Conservation (phyloP, 345 rosid species). For the Psidium guajava region DNA sequence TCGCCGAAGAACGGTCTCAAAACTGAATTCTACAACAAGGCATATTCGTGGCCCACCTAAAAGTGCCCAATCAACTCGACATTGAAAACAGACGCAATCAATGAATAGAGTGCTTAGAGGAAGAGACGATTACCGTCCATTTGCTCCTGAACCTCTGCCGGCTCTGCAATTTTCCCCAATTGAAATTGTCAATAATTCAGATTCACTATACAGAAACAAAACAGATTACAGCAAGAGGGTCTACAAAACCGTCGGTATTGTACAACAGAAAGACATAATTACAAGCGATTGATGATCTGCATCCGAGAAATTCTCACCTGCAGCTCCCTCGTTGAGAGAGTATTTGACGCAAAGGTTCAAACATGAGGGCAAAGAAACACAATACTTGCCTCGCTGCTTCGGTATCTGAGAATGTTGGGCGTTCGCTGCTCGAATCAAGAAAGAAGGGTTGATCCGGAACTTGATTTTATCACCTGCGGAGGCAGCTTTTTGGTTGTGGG, state of each 20-base stretch:
- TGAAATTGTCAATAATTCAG: not conserved
- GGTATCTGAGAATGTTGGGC: not conserved
- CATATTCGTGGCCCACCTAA: not conserved
- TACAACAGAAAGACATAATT: not conserved
- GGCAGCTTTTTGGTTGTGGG: not conserved
- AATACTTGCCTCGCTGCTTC: not conserved
- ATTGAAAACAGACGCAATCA: not conserved
- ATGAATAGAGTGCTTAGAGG: not conserved
- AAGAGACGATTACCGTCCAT: slow-evolving; percentile 6
- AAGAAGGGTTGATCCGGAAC: not conserved
- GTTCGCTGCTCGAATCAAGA: not conserved
- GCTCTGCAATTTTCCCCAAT: not conserved
- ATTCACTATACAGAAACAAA: not conserved
- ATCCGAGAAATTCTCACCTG: not conserved
- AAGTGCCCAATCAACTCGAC: not conserved
- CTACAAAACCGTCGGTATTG: not conserved
- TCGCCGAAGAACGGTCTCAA: not conserved
- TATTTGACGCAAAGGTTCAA: not conserved
- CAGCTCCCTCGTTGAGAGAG: not conserved
- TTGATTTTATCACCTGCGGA: not conserved
- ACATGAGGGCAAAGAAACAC: not conserved
- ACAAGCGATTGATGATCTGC: not conserved
- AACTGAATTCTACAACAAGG: not conserved
- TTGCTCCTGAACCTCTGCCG: slow-evolving; percentile 4
- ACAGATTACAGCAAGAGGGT: not conserved